These are phyloP conservation scores for Panaeolus cyanescens DNA, from an alignment of 768 basidiomycete species.

Conservation along the genomic window DNA sequence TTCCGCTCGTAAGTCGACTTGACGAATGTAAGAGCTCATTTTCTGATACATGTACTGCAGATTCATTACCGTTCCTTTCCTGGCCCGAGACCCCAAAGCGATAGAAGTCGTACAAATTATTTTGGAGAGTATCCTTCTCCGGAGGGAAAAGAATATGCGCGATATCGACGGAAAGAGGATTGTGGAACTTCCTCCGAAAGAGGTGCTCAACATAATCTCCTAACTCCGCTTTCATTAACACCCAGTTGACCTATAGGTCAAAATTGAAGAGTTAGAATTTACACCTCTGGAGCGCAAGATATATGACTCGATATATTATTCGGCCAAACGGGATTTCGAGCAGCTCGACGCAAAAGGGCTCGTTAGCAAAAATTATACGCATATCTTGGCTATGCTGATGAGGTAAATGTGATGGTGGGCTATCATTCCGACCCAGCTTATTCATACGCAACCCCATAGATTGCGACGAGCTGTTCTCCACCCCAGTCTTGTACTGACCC, in stretches of 20 bases:
- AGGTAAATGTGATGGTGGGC: constrained; percentile 42
- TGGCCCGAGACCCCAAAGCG: constrained; percentile 88
- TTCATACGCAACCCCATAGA: constrained; percentile 36
- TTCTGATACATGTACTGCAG: constrained; percentile 35
- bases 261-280: constrained; percentile 77
- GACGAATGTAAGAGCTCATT: neutral
- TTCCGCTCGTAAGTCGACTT: constrained; percentile 73
- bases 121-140: constrained; percentile 81
- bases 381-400: constrained; percentile 95
- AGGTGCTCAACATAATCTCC: no score
- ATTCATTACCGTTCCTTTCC: constrained; percentile 90
- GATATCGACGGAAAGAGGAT: constrained; percentile 86
- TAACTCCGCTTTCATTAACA: no score
- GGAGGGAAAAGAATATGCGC: constrained; percentile 92
- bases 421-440: neutral
- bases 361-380: constrained; percentile 78
- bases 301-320: constrained; percentile 83
- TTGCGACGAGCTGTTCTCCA: constrained; percentile 92
- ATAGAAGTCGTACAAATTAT: constrained; percentile 96
- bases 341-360: constrained; percentile 77
- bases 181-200: constrained; percentile 86
- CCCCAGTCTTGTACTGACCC: constrained; percentile 75
- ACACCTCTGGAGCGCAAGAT: constrained; percentile 80
- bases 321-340: constrained; percentile 81
- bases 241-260: constrained; percentile 46